A percentile compares a stretch with the other conserved stretches of the same genome.
Evolutionary conservation across 2,329 filamentous ascomycete species (phyloP).

Genomic region (Scopulariopsis brevicaulis): DNA sequence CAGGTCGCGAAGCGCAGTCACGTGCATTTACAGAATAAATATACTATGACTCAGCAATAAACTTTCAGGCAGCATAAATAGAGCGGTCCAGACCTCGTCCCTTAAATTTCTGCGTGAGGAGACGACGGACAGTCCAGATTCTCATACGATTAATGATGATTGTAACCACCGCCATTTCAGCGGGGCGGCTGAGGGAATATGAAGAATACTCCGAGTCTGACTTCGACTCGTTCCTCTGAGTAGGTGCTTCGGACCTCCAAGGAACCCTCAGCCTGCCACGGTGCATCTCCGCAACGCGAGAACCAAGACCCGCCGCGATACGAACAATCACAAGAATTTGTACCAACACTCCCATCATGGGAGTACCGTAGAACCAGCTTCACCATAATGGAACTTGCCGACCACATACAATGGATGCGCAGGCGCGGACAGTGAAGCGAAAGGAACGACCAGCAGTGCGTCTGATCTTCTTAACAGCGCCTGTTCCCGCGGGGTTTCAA

Average conservation of each 20-base stretch:
- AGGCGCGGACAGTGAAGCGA: constrained; percentile 64
- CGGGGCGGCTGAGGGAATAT: too few species aligned
- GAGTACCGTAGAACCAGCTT: not conserved
- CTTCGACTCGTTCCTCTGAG: too few species aligned
- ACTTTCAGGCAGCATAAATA: not conserved
- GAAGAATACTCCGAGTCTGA: too few species aligned
- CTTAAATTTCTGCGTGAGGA: not conserved
- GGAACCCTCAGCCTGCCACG: too few species aligned
- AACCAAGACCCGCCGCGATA: not conserved
- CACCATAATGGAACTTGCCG: constrained; percentile 14
- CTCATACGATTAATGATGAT: too few species aligned
- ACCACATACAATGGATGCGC: constrained; percentile 25
- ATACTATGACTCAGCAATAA: not conserved
- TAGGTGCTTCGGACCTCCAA: too few species aligned
- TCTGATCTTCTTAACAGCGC: not conserved
- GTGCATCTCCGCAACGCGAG: too few species aligned
- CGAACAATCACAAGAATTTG: not conserved
- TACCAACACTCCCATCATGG: constrained; percentile 18
- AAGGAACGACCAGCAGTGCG: constrained; percentile 26
- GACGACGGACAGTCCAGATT: too few species aligned
- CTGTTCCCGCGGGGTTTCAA: not conserved
- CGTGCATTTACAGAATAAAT: not conserved
- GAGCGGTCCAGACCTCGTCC: not conserved
- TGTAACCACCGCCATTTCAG: too few species aligned
- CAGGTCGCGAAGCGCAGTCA: not conserved